Base-by-base conservation (phyloP, 805 yeast species). In the Candida fluviatilis region DNA sequence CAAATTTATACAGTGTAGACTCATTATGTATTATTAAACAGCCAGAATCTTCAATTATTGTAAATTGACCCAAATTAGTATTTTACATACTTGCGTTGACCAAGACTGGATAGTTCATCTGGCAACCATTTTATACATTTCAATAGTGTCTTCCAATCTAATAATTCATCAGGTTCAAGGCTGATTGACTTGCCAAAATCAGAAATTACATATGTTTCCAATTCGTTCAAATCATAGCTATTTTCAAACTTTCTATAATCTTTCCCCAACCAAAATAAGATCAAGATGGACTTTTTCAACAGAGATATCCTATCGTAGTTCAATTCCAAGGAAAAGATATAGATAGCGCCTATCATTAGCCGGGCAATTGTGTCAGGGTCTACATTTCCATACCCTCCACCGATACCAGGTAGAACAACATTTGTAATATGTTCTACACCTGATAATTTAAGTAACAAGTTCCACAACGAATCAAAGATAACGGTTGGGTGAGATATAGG, bases 391-490 rank as follows among this genome's bases (percentile, higher is more conserved):
- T 48, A 51, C 1, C 62, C 62, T 3, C 60, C 51, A 5, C 60
- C 62, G 8, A 57, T 40, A 2, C 56, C 60, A 2, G 62, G 62
- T n/a, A 57, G 39, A 5, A 57, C 36, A 27, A 54, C 32, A 27
- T 45, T 47, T 6, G 36, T 39, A 4, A 41, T n/a, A 7, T 21
- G 2, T 17, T 34, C 27, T 4, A 16, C 17, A 3, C 19, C 17
- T 15, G 29, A n/a, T 6, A 28, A 24, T 10, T 14, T 42, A 35
- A 39, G 19, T 14, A 57, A 34, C 18, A 50, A 31, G 39, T 49
- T 53, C 61, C 61, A 57, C 23, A 49, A 31, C 18, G 44, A 42
- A 34, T 55, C 47, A 26, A 57, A 56, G 18, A 56, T 39, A 5
- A 40, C 11, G 10, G 24, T 16, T 12, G 23, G 31, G 16, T 23